Base-by-base conservation (phyloP, 1,284 basidiomycete genomes). In the Fomitopsis betulina region DNA sequence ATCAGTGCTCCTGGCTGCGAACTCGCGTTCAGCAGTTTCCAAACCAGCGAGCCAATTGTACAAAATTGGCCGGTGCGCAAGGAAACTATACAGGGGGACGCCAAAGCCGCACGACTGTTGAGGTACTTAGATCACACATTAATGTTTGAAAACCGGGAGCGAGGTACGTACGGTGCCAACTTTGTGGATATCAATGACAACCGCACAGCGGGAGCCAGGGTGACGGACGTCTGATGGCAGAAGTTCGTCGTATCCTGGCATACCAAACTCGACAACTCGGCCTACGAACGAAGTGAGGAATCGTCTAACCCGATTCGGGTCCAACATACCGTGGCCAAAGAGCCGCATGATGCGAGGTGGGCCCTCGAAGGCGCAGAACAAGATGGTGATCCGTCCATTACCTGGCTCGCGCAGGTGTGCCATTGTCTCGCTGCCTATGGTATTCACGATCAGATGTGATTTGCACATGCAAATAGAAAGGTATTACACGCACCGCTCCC, bases 321-420 rank as follows among this genome's bases (percentile, higher is more conserved):
- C 13, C n/a, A n/a, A 58, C 66, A 23, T 53, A 79, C 83, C 84
- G 59, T 66, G 75, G 3, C 82, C 83, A 58, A 76, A 85, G 15
- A 85, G 69, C 40, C 83, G 73, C 32, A 78, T 54, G 58, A 85
- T 82, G 38, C 75, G 73, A 12, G 83, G 80, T 0, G 81, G 76
- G 1, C 82, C 83, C 27, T 83, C 76, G 60, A 85, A 81, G 0
- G 82, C 81, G 60, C 67, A 72, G 68, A 86, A 82, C 72, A 84
- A 69, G 58, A 85, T 67, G 0, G 83, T 84, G 47, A 85, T 77
- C 10, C 84, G 72, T 2, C 78, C 77, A 60, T 86, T 85, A 3
- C 62, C 62, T 7, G 49, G 58, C 67, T 86, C 83, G n/a, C 77
- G 75, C 5, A 85, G 33, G 60, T 86, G 84, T 0, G 84, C 72